These are phyloP conservation scores for Nannizziopsis arthrosporioides DNA, from an alignment of 2,329 filamentous ascomycete species.

Conservation along the genomic window DNA sequence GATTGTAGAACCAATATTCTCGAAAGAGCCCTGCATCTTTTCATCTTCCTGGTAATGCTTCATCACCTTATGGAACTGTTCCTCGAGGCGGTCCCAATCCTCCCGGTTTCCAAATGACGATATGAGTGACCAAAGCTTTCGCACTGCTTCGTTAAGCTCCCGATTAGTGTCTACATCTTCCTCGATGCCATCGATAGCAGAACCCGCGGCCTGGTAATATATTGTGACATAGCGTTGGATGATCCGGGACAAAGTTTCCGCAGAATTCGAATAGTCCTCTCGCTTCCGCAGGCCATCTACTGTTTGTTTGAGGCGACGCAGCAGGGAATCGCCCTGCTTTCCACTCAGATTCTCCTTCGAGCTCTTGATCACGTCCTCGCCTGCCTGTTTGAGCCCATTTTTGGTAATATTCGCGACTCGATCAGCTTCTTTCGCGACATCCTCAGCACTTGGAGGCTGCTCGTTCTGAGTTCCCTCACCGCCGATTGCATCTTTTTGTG, in stretches of 20 bases:
- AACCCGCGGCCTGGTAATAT: slow-evolving; percentile 62
- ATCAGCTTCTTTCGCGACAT: slow-evolving; percentile 49
- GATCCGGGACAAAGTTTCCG: slow-evolving; percentile 63
- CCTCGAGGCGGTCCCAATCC: slow-evolving; percentile 65
- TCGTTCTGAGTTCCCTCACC: slow-evolving; percentile 35
- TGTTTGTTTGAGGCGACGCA: slow-evolving; percentile 64
- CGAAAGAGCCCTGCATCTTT: slow-evolving; percentile 67
- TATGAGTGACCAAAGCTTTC: slow-evolving; percentile 69
- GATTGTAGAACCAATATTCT: slow-evolving; percentile 59
- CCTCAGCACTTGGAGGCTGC: slow-evolving; percentile 45
- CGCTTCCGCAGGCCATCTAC: slow-evolving; percentile 63
- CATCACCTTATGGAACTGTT: slow-evolving; percentile 57
- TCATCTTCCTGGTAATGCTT: slow-evolving; percentile 52
- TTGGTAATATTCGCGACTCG: slow-evolving; percentile 39
- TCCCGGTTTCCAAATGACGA: slow-evolving; percentile 64
- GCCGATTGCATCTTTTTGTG: slow-evolving; percentile 44
- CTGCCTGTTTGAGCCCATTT: slow-evolving; percentile 28
- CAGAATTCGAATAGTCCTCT: slow-evolving; percentile 74
- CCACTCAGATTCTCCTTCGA: slow-evolving; percentile 61
- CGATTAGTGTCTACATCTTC: slow-evolving; percentile 62
- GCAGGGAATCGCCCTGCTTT: slow-evolving; percentile 59
- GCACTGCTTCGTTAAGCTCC: slow-evolving; percentile 61
- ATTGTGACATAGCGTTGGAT: slow-evolving; percentile 65
- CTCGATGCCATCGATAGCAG: slow-evolving; percentile 54
- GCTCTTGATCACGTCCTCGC: slow-evolving; percentile 54